Conservation (phyloP, 2,329 filamentous ascomycete species). For the Amphichorda felina region DNA sequence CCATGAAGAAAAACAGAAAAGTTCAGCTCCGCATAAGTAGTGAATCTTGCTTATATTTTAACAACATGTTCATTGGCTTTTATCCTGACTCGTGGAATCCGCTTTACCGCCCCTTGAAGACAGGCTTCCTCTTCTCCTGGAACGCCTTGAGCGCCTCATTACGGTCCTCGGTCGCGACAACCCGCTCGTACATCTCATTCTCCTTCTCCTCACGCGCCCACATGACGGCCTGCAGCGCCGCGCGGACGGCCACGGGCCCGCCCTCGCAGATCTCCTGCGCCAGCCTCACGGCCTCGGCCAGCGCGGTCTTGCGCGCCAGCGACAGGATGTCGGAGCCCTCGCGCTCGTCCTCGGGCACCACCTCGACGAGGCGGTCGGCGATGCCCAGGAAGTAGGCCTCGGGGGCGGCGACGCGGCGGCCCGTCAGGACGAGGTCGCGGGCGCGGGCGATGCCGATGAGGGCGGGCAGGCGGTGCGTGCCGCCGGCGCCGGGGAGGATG, state of each 20-base stretch:
- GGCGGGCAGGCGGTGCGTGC: conserved; percentile 75
- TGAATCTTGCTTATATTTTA: too few relatives aligned
- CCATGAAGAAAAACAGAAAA: too few relatives aligned
- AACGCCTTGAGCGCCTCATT: conserved; percentile 84
- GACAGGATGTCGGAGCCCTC: conserved; percentile 32
- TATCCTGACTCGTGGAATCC: too few relatives aligned
- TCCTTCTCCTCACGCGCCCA: conserved; percentile 67
- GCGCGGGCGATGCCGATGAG: conserved; percentile 72
- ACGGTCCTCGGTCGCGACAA: conserved; percentile 75
- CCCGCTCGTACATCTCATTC: conserved; percentile 74
- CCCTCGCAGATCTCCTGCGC: conserved; percentile 83
- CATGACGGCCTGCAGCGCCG: conserved; percentile 67
- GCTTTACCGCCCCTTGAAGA: conserved; percentile 43
- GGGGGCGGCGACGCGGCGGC: conserved; percentile 66
- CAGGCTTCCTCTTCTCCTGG: conserved; percentile 47
- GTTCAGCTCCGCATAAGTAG: too few relatives aligned
- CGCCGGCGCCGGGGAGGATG: conserved; percentile 90
- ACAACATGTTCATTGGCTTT: too few relatives aligned
- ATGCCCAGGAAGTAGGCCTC: conserved; percentile 90
- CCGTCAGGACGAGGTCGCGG: conserved; percentile 83
- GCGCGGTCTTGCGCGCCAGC: conserved; percentile 52
- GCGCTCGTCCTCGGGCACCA: conserved; percentile 45
- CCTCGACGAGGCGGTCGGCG: conserved; percentile 79
- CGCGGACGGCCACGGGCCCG: conserved; percentile 70
- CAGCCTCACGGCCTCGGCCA: conserved; percentile 66